A percentile compares a stretch with the other conserved stretches of the same genome.
Evolutionary conservation across 1,284 basidiomycete genomes (phyloP).

Genomic region (Neonothopanus nambi): DNA sequence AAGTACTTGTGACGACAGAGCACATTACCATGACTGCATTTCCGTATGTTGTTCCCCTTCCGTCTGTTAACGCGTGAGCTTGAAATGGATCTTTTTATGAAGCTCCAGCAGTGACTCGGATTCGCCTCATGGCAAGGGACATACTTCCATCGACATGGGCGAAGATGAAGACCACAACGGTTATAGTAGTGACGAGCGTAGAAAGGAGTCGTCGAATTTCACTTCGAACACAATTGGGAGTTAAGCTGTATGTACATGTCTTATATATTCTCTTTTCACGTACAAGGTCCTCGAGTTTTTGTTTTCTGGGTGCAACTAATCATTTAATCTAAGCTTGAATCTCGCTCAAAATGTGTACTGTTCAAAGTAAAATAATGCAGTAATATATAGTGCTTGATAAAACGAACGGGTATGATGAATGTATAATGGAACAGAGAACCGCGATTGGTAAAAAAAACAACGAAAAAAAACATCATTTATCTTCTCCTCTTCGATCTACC

Average conservation of each 20-base stretch:
- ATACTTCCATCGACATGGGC: background rate
- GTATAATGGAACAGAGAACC: too few relatives aligned
- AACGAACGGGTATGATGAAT: background rate
- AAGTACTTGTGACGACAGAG: constrained; percentile 61
- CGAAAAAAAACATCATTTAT: constrained; percentile 36
- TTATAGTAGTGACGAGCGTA: background rate
- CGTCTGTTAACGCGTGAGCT: background rate
- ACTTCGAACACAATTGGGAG: too few relatives aligned
- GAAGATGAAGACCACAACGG: constrained; percentile 1
- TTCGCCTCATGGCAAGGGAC: constrained; percentile 7
- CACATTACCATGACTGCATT: constrained; percentile 50
- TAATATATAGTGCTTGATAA: too few relatives aligned
- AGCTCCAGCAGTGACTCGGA: background rate
- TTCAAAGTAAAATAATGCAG: background rate
- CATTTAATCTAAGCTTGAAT: too few relatives aligned
- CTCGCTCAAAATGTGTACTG: too few relatives aligned
- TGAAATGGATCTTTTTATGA: background rate
- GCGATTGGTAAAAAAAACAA: too few relatives aligned
- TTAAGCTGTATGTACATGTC: too few relatives aligned
- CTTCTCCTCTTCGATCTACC: constrained; percentile 71
- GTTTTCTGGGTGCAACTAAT: too few relatives aligned
- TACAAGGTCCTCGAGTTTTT: too few relatives aligned
- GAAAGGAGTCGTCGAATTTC: background rate
- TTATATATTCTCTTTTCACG: too few relatives aligned
- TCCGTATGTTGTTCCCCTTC: constrained; percentile 7